Evolutionary conservation across 176 grass and related monocot species (phyloP).

Genomic region (Carex cristatella): DNA sequence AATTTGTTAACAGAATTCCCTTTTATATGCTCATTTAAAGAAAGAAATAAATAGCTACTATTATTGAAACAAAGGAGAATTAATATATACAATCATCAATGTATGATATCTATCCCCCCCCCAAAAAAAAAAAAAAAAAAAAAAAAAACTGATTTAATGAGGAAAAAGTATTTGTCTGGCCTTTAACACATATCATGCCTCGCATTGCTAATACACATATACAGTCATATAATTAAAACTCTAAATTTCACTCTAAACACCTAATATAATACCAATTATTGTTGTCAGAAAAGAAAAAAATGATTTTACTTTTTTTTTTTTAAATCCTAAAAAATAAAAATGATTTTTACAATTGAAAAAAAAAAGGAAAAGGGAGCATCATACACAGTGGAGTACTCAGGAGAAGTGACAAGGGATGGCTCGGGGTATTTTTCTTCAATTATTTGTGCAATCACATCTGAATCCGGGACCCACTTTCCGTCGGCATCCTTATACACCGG

Average conservation of each 20-base stretch:
- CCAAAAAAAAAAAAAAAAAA: too few species aligned
- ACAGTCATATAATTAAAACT: not conserved
- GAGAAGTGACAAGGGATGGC: constrained; percentile 58
- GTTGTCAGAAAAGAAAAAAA: not conserved
- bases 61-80: not conserved
- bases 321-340: too few species aligned
- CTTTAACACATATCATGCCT: not conserved
- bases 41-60: not conserved
- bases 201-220: not conserved
- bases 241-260: not conserved
- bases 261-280: not conserved
- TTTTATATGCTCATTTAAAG: not conserved
- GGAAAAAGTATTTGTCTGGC: not conserved
- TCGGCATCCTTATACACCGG: constrained; percentile 62
- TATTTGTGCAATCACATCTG: constrained; percentile 68
- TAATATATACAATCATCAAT: not conserved
- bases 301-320: not conserved
- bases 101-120: not conserved
- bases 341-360: not conserved
- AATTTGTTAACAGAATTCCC: not conserved
- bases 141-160: not conserved
- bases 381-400: constrained; percentile 69
- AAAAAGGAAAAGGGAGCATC: not conserved
- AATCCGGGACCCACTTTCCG: constrained; percentile 70
- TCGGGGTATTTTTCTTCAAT: constrained; percentile 75